Evolutionary conservation across 768 basidiomycete genomes (phyloP).

Genomic region (Podaxis sp.): DNA sequence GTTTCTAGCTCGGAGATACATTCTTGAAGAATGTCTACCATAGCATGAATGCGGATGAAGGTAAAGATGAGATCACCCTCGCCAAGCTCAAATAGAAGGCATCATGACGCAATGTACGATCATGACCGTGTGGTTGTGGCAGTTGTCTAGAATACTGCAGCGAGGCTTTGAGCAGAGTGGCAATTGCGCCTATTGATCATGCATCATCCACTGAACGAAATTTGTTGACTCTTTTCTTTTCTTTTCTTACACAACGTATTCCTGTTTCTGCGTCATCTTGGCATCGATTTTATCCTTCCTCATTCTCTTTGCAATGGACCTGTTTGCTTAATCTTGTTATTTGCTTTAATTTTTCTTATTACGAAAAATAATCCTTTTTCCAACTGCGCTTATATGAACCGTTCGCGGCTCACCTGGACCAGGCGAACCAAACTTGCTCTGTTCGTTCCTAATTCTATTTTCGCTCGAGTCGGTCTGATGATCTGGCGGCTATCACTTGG

Average conservation of each 20-base stretch:
- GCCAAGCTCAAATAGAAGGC: slow-evolving; percentile 24
- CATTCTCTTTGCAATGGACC: neutral
- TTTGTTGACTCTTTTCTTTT: no score
- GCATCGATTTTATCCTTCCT: no score
- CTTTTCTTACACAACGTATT: no score
- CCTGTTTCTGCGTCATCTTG: no score
- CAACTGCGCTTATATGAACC: neutral
- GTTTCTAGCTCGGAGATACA: slow-evolving; percentile 35
- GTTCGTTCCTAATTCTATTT: slow-evolving; percentile 10
- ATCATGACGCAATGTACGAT: no score
- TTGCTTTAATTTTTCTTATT: neutral
- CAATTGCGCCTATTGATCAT: no score
- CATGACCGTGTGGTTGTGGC: no score
- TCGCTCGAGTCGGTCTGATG: neutral
- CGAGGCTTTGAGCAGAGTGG: no score
- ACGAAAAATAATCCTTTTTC: neutral
- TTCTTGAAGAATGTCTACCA: slow-evolving; percentile 44
- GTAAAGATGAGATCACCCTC: slow-evolving; percentile 32
- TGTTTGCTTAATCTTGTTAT: neutral
- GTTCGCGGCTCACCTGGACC: neutral
- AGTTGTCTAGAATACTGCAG: no score
- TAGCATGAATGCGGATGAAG: slow-evolving; percentile 30
- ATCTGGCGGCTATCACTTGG: neutral
- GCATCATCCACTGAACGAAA: no score
- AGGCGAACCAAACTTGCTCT: slow-evolving; percentile 1